Evolutionary conservation across 768 basidiomycete species (phyloP), one percentile per base, ranked within the genome.

Genomic region (Auricularia sp.): DNA sequence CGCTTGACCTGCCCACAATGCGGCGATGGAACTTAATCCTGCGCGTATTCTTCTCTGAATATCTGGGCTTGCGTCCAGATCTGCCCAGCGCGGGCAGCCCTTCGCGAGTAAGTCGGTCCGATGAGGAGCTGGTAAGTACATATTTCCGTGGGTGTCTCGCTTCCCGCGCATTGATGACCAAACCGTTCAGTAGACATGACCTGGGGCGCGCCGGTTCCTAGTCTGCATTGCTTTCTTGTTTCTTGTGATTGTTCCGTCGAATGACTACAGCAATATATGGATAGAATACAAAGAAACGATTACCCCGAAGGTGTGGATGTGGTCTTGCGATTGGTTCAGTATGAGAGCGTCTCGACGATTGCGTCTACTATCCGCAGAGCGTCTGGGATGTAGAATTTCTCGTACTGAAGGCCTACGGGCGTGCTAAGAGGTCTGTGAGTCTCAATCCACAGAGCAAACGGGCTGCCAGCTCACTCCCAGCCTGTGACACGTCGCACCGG

Each of bases 331-430:
- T 29, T 29, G 29, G 29, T 29, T 75, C 70, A 91, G 73, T 87
- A 96, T 34, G 80, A 74, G 69, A 96, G 77, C 2, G 93, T 93
- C 73, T 94, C 90, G 60, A 95, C 80, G 11, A 95, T 77, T 29
- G 86, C 89, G 71, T 96, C 93, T 65, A 94, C 72, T 47, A 97
- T 79, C 61, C 93, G 82, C 67, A 98, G 79, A 2, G 88, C 80
- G 72, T 97, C 94, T 1, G 94, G 94, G 70, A 94, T 86, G 75
- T 89, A 85, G 75, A 97, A 96, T 75, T 91, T 94, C 77, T 98
- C 94, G 70, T 84, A 97, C 64, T 88, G 87, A 68, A 97, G 77
- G 42, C 84, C 88, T 29, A 86, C 86, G 2, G 93, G 93, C n/a
- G 87, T 84, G 68, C 91, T 94, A 64, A 16, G n/a, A 44, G 56